Evolutionary conservation across 1,284 basidiomycete genomes (phyloP), one percentile per base, ranked within the genome.

Genomic region (Cryptococcus amylolentus): DNA sequence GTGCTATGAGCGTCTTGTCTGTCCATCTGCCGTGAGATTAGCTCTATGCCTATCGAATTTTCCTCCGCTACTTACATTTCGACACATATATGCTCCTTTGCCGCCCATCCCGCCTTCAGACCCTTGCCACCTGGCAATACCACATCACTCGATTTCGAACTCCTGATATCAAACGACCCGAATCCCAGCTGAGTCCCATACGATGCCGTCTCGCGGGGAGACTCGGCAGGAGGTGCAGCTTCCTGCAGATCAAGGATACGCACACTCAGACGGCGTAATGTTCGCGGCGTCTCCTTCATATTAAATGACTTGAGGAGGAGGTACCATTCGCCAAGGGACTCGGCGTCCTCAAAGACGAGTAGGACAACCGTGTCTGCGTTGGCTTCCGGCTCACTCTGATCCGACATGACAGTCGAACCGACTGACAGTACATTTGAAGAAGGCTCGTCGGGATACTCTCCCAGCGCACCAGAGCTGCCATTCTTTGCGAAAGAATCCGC

Each of bases 181-280:
- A 37, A 12, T 16, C 31, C 40, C 51, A 28, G 12, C 49, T 51
- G 18, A 9, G 8, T 18, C 2, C 38, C 40, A 23, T 42, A n/a
- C 5, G 55, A 52, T 3, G 51, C 12, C 6, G 39, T 37, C 38
- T 23, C 5, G 41, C 3, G 16, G 8, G 41, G 7, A 42, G 4
- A n/a, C 41, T 42, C 41, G 20, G 16, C 6, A 8, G 20, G 5
- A 23, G 47, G 1, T 23, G 23, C 51, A 31, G 35, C 31, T 50
- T 70, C 68, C 6, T 63, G 57, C 9, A 69, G 48, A 53, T 70
- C 68, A 9, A 68, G 52, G 0, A 70, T 50, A 28, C 49, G 46
- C 6, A 70, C 35, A n/a, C 61, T 57, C 8, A 70, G 51, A 1
- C 67, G 56, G 5, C 68, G 56, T 28, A 69, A 55, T 1, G 54